Base-by-base conservation (phyloP, 2,329 filamentous ascomycete genomes). In the Alternaria arbusti region DNA sequence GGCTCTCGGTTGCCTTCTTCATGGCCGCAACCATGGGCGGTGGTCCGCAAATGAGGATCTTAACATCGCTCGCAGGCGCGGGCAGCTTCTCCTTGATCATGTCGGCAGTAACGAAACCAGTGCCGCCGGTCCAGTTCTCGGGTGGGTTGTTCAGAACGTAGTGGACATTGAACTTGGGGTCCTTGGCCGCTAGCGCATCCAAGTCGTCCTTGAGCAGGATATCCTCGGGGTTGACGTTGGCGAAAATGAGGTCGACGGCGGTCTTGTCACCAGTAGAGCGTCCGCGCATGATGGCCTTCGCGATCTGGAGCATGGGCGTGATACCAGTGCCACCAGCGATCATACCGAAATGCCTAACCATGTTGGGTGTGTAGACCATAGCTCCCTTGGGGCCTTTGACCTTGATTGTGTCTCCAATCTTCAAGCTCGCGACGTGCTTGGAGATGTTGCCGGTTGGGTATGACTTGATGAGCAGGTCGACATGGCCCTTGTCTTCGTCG, bases 391-490 rank as follows among this genome's bases (percentile, higher is more conserved):
- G 96, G 10, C 96, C 96, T 74, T 89, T 90, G 74, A 98, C 91
- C 80, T 93, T 93, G 86, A 99, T 96, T 65, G 87, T 90, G 82
- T 82, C 74, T 66, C 95, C 94, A 64, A 97, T 87, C 68, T 87
- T 88, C 66, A 99, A 88, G 12, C 88, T 89, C 50, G 93, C 92
- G 84, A 99, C 90, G 83, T 97, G 87, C 84, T 93, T 94, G 81
- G 92, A 96, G 86, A 99, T 98, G 86, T 98, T 98, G 74, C 96
- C 96, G 72, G 93, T 94, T 3, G 94, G 93, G 84, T 99, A 99
- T 25, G 94, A 94, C 87, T 99, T 99, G 86, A 99, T 94, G 74
- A 99, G 88, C 64, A 99, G 90, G 82, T 98, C 96, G 82, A 99
- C 94, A 86, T 93, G 91, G 80, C 96, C 96, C 59, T 91, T 89